Evolutionary conservation across 495 filamentous ascomycete genomes (phyloP), one percentile per base, ranked within the genome.

Genomic region (Cercophora sp.): DNA sequence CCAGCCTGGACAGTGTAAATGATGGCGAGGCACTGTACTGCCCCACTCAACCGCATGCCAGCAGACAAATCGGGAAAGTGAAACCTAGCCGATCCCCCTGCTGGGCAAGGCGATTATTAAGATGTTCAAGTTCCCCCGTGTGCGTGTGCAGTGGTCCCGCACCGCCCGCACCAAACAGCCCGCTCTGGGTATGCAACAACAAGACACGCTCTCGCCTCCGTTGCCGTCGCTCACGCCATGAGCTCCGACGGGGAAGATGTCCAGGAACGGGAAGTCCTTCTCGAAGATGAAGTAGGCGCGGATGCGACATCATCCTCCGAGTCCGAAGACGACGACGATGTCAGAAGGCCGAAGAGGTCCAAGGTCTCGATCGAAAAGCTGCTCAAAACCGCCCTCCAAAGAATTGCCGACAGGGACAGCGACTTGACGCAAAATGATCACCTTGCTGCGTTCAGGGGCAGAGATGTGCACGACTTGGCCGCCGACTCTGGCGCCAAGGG

Each of bases 311-410:
- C 29, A 13, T 44, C 41, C 4, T 44, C 41, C 41, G 41, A 25
- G 8, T 20, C 15, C 6, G 15, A 20, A 20, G 8, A 44, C 15
- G 41, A 44, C 15, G 41, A 44, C 41, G 41, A 44, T 25, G 41
- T 10, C 9, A 22, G 25, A 25, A 44, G 22, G 20, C 41, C 41
- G 19, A 20, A 44, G 22, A n/a, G n/a, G n/a, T n/a, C n/a, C n/a
- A 44, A 44, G 41, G 41, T 44, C 41, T 44, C 41, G 22, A 44
- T 44, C 41, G 41, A 44, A 22, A 19, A 44, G 41, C 41, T 44
- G 8, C 41, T 44, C 41, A 44, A 44, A 44, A 44, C 41, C 20
- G 41, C 41, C 20, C 41, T 44, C 5, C 41, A 44, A 23, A 22
- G 25, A 22, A 44, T 44, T 22, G 41, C 41, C 41, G 41, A 44